Evolutionary conservation across 2,329 filamentous ascomycete species (phyloP).

Genomic region (Alternaria burnsii): DNA sequence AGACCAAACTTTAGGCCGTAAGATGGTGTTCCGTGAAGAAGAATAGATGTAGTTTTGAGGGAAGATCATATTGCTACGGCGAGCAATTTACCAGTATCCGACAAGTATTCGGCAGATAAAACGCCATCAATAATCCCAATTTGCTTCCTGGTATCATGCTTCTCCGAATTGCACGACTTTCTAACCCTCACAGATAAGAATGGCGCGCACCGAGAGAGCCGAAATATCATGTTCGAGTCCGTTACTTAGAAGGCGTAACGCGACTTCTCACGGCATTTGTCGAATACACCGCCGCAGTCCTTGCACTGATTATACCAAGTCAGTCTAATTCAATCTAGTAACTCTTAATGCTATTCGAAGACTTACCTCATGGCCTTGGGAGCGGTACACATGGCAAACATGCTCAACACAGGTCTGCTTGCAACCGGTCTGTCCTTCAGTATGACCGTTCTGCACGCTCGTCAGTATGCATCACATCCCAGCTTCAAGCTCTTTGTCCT

Average conservation of each 20-base stretch:
- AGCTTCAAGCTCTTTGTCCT: accelerated
- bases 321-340: not conserved
- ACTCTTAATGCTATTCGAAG: too few relatives aligned
- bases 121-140: not conserved
- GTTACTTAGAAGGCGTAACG: slow-evolving; percentile 2
- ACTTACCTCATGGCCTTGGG: slow-evolving; percentile 6
- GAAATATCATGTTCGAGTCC: not conserved
- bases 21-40: not conserved
- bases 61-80: not conserved
- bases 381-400: slow-evolving; percentile 19
- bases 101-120: not conserved
- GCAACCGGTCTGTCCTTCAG: slow-evolving; percentile 17
- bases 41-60: not conserved
- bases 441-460: slow-evolving; percentile 20
- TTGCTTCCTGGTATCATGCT: not conserved
- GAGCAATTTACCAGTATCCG: not conserved
- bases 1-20: slow-evolving; percentile 16
- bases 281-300: slow-evolving; percentile 8
- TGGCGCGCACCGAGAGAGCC: not conserved
- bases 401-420: slow-evolving; percentile 25
- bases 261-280: slow-evolving; percentile 6
- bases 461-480: not conserved
- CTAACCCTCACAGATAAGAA: not conserved
- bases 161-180: not conserved
- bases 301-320: slow-evolving; percentile 6